Conservation (phyloP, 441 rosid genomes). For the Mallotus repandus region DNA sequence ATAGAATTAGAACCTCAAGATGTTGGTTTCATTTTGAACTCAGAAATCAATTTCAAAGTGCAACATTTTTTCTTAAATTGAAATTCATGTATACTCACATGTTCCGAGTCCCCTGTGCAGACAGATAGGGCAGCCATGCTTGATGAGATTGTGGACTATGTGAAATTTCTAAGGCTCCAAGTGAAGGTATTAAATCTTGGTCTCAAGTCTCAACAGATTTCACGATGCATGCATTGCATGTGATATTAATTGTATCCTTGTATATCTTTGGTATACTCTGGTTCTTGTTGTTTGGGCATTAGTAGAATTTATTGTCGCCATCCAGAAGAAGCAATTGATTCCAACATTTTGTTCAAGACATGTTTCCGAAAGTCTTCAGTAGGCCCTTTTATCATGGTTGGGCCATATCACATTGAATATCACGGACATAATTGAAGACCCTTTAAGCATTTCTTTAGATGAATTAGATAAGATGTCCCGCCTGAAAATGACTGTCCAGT, state of each 20-base stretch:
- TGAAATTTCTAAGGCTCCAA: constrained; percentile 97
- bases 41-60: background rate
- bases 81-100: constrained; percentile 7
- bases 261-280: background rate
- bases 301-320: background rate
- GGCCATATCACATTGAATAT: constrained; percentile 31
- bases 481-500: constrained; percentile 24
- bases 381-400: constrained; percentile 27
- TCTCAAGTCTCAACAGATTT: background rate
- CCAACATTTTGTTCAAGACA: constrained; percentile 14
- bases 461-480: constrained; percentile 29
- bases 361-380: constrained; percentile 16
- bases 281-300: background rate
- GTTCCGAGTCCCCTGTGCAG: constrained; percentile 43
- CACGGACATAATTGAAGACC: constrained; percentile 26
- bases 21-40: background rate
- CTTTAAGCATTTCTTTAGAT: constrained; percentile 20
- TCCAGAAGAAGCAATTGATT: constrained; percentile 20
- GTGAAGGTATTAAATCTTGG: constrained; percentile 63
- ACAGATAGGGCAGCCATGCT: constrained; percentile 96
- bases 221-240: background rate
- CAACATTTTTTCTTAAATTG: background rate
- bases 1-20: background rate
- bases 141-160: constrained; percentile 97
- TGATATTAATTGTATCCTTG: constrained; percentile 3